These are phyloP conservation scores for Spinacia oleracea DNA, from an alignment of 179 eudicot species.

Conservation along the genomic window DNA sequence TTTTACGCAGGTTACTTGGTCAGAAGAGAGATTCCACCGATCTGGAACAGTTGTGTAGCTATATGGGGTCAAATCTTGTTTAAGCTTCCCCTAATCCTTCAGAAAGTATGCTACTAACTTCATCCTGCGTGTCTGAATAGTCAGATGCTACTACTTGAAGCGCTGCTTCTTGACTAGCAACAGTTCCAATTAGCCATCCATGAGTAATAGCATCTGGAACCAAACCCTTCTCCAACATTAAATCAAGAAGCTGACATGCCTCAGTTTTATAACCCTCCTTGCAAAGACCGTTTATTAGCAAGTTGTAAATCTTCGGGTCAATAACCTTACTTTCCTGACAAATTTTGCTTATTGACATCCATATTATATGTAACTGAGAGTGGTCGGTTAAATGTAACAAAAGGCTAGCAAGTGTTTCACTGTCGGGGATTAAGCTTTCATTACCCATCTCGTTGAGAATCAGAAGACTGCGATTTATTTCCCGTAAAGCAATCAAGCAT, in stretches of 20 bases:
- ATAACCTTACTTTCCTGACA: conserved; percentile 16
- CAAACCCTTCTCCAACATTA: conserved; percentile 74
- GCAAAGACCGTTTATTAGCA: conserved; percentile 55
- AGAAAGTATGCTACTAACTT: conserved; percentile 35
- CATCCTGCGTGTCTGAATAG: conserved; percentile 23
- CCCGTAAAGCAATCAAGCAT: conserved; percentile 19
- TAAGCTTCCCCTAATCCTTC: conserved; percentile 32
- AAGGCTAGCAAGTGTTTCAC: conserved; percentile 39
- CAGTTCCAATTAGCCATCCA: conserved; percentile 48
- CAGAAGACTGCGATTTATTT: conserved; percentile 25
- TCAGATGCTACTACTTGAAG: conserved; percentile 4
- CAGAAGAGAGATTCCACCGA: not conserved
- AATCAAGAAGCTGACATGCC: conserved; percentile 52
- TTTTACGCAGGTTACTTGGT: not conserved
- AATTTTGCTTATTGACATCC: conserved; percentile 33
- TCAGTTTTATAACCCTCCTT: conserved; percentile 57
- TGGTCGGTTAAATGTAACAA: conserved; percentile 35
- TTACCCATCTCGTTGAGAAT: conserved; percentile 23
- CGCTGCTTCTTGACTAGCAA: conserved; percentile 25
- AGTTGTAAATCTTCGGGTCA: conserved; percentile 35
- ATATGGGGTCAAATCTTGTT: not conserved
- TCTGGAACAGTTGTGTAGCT: not conserved
- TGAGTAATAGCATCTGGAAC: conserved; percentile 58
- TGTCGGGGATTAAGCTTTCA: conserved; percentile 26
- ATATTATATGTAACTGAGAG: conserved; percentile 22